Evolutionary conservation across 208 protist species (phyloP).

Genomic region (Crithidia fasciculata): DNA sequence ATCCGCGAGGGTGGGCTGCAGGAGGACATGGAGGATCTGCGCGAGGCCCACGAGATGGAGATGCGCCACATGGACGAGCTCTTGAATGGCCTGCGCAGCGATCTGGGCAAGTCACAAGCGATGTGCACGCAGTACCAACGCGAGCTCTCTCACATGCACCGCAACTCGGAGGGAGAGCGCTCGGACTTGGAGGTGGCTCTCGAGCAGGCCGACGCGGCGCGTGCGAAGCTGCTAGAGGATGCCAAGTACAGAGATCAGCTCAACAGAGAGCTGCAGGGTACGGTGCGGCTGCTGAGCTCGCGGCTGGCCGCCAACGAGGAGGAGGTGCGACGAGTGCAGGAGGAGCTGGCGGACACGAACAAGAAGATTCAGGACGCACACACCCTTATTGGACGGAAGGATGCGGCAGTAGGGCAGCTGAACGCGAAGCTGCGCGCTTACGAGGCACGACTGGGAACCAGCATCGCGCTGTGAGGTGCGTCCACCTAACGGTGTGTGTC

Average conservation of each 20-base stretch:
- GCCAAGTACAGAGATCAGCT: slow-evolving; percentile 74
- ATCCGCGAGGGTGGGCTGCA: slow-evolving; percentile 56
- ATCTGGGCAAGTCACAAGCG: slow-evolving; percentile 68
- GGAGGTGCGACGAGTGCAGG: slow-evolving; percentile 70
- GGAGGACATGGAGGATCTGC: slow-evolving; percentile 64
- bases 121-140: slow-evolving; percentile 65
- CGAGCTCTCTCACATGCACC: slow-evolving; percentile 55
- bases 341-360: slow-evolving; percentile 73
- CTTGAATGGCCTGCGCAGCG: slow-evolving; percentile 73
- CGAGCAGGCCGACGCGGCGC: slow-evolving; percentile 58
- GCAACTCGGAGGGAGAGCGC: slow-evolving; percentile 52
- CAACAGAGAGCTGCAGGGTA: slow-evolving; percentile 84
- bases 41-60: slow-evolving; percentile 66
- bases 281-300: slow-evolving; percentile 77
- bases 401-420: slow-evolving; percentile 83
- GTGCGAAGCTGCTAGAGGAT: slow-evolving; percentile 71
- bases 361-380: slow-evolving; percentile 83
- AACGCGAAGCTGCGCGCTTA: slow-evolving; percentile 83
- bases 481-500: not conserved
- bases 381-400: slow-evolving; percentile 78
- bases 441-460: slow-evolving; percentile 54
- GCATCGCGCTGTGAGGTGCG: slow-evolving; percentile 14
- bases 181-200: slow-evolving; percentile 66
- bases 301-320: slow-evolving; percentile 78
- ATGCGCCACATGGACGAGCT: slow-evolving; percentile 80